These are phyloP conservation scores for Fraxinus ornus DNA, from an alignment of 305 asterid genomes.

Conservation along the genomic window DNA sequence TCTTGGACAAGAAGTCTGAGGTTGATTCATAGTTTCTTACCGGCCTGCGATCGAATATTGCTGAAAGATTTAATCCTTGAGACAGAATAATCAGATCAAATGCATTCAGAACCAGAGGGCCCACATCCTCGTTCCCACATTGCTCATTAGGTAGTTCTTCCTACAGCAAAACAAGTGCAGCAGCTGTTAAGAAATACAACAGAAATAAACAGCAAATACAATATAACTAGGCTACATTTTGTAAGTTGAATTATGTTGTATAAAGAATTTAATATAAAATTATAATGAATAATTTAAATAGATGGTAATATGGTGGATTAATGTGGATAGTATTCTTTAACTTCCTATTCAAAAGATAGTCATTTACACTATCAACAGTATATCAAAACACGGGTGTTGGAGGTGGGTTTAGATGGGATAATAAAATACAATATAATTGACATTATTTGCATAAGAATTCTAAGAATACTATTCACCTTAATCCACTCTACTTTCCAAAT, in stretches of 20 bases:
- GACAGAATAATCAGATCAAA: conserved; percentile 92
- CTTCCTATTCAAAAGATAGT: not conserved
- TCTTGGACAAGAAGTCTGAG: not conserved
- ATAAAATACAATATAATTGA: too few relatives aligned
- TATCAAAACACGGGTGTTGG: not conserved
- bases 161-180: conserved; percentile 38
- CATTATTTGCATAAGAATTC: not conserved
- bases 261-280: not conserved
- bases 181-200: conserved; percentile 19
- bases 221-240: not conserved
- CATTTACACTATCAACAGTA: not conserved
- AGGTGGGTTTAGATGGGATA: not conserved
- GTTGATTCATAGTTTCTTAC: conserved; percentile 35
- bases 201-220: not conserved
- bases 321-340: not conserved
- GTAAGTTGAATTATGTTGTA: not conserved
- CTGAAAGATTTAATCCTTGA: conserved; percentile 86
- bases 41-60: conserved; percentile 82
- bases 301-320: not conserved
- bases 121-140: conserved; percentile 58
- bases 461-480: not conserved
- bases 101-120: conserved; percentile 89
- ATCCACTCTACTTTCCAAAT: not conserved
- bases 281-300: too few relatives aligned
- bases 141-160: conserved; percentile 58